These are phyloP conservation scores for Ogataea henricii DNA, from an alignment of 805 yeast species.

Conservation along the genomic window DNA sequence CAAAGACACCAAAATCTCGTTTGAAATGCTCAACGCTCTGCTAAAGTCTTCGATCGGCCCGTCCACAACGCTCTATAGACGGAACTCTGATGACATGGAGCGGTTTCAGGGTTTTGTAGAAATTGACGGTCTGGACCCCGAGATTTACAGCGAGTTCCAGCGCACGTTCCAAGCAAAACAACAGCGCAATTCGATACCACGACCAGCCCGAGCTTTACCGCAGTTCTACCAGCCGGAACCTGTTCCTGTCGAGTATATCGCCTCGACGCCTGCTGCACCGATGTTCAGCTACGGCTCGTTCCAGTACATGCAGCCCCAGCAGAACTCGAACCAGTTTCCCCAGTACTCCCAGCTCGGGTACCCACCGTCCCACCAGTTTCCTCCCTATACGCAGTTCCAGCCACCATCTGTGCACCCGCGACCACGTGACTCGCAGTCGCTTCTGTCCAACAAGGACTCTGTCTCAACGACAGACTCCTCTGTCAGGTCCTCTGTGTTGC, in stretches of 20 bases:
- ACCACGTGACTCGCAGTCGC: not conserved
- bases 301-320: slow-evolving; percentile 9
- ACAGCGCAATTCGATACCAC: not conserved
- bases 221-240: slow-evolving; percentile 5
- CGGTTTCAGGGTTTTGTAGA: slow-evolving; percentile 26
- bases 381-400: not conserved
- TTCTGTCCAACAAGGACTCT: slow-evolving; percentile 5
- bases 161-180: slow-evolving; percentile 20
- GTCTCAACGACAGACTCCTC: slow-evolving; percentile 9
- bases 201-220: not conserved
- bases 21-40: slow-evolving; percentile 55
- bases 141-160: slow-evolving; percentile 20
- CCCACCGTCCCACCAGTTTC: not conserved
- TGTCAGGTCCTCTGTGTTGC: slow-evolving; percentile 2
- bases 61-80: slow-evolving; percentile 21
- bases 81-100: slow-evolving; percentile 16
- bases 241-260: not conserved
- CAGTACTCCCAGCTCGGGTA: not conserved
- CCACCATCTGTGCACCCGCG: not conserved
- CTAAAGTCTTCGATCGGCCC: slow-evolving; percentile 60
- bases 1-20: slow-evolving; percentile 48
- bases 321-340: not conserved
- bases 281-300: slow-evolving; percentile 10
- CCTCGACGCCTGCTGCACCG: slow-evolving; percentile 5
- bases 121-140: slow-evolving; percentile 25